These are phyloP conservation scores for Debaryomyces coudertii DNA, from an alignment of 1,139 yeast genomes.

Conservation along the genomic window DNA sequence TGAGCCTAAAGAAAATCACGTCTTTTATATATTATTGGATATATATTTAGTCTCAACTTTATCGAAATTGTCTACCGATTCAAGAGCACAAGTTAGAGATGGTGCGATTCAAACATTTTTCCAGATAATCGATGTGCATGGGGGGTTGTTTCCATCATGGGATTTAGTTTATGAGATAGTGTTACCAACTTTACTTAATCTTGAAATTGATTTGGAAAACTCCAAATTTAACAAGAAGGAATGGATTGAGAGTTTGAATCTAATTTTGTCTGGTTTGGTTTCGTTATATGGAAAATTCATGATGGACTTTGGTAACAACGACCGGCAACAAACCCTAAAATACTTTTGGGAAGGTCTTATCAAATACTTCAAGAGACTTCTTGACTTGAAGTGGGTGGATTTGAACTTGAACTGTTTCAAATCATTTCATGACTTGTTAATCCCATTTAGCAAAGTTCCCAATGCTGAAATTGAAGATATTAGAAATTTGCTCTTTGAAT, in stretches of 20 bases:
- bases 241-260: conserved; percentile 59
- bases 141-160: conserved; percentile 60
- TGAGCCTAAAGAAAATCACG: conserved; percentile 20
- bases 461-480: conserved; percentile 24
- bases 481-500: conserved; percentile 50
- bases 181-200: conserved; percentile 36
- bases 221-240: conserved; percentile 32
- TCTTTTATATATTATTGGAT: conserved; percentile 51
- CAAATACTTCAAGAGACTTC: conserved; percentile 44
- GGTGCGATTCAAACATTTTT: conserved; percentile 89
- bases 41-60: conserved; percentile 63
- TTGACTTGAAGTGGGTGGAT: conserved; percentile 45
- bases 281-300: conserved; percentile 52
- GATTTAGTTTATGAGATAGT: conserved; percentile 54
- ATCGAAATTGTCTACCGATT: conserved; percentile 63
- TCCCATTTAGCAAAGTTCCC: conserved; percentile 25
- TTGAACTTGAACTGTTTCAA: conserved; percentile 56
- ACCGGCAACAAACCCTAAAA: conserved; percentile 14
- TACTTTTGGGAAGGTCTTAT: conserved; percentile 58
- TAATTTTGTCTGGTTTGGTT: conserved; percentile 62
- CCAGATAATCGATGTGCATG: conserved; percentile 81
- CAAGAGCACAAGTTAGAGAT: conserved; percentile 79
- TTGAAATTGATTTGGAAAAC: conserved; percentile 18
- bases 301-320: conserved; percentile 27
- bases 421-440: conserved; percentile 52